These are phyloP conservation scores for Protomyces inundatus DNA, from an alignment of 1,139 yeast species.

Conservation along the genomic window DNA sequence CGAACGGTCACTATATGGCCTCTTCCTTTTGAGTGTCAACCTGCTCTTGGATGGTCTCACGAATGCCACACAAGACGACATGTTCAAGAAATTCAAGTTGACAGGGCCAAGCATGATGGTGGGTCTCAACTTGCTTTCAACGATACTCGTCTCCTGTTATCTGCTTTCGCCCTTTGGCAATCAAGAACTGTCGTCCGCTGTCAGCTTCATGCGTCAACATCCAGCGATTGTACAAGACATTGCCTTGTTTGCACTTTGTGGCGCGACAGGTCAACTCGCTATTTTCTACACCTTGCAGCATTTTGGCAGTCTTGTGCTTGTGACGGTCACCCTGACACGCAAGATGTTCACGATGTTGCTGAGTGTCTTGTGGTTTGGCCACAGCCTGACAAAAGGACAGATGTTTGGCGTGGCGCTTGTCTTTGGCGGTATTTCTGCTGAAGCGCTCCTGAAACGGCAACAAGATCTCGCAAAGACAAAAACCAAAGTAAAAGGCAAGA, in stretches of 20 bases:
- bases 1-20: constrained; percentile 47
- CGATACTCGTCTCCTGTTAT: constrained; percentile 43
- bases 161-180: constrained; percentile 38
- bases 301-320: constrained; percentile 76
- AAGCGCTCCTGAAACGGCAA: constrained; percentile 49
- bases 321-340: constrained; percentile 91
- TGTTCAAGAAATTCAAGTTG: constrained; percentile 51
- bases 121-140: constrained; percentile 60
- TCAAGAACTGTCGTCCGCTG: constrained; percentile 40
- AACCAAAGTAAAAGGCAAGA: constrained; percentile 15
- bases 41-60: constrained; percentile 84
- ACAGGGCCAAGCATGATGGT: constrained; percentile 88
- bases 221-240: constrained; percentile 57
- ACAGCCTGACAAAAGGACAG: constrained; percentile 56
- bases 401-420: constrained; percentile 77
- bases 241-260: constrained; percentile 64
- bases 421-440: constrained; percentile 72
- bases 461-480: constrained; percentile 26
- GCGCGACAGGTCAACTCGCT: constrained; percentile 88
- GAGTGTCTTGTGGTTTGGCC: constrained; percentile 82
- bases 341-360: constrained; percentile 92
- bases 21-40: constrained; percentile 54
- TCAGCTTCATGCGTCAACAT: constrained; percentile 47
- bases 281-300: constrained; percentile 76
- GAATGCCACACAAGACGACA: constrained; percentile 85